phyloP scores from a whole-genome alignment of 2,329 filamentous ascomycete genomes.

The Apiospora phragmitis region DNA sequence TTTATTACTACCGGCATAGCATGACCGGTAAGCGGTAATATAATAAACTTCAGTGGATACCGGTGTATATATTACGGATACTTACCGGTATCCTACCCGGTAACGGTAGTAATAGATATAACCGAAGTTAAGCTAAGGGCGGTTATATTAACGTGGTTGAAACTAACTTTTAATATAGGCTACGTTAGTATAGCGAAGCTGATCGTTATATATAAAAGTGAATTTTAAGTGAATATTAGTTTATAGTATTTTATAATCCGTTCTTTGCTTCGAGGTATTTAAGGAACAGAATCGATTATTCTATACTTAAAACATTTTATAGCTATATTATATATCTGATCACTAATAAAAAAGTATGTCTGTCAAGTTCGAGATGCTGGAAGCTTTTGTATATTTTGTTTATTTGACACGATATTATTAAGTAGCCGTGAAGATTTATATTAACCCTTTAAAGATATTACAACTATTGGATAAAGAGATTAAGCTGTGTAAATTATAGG shows the following conservation, averaged over 20 bases:
- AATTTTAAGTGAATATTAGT: not conserved
- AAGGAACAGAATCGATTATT: not conserved
- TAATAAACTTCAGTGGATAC: too few species aligned
- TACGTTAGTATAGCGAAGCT: not conserved
- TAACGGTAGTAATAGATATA: not conserved
- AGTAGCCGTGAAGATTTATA: not conserved
- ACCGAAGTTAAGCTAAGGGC: not conserved
- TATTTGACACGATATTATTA: not conserved
- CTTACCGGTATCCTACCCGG: too few species aligned
- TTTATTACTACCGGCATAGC: too few species aligned
- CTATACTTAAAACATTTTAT: not conserved
- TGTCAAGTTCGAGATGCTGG: not conserved
- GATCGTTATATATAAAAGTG: not conserved
- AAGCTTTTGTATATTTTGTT: not conserved
- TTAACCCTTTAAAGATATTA: not conserved
- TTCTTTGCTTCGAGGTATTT: not conserved
- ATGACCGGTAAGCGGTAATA: too few species aligned
- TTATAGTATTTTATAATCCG: not conserved
- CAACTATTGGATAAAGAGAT: not conserved
- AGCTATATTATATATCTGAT: not conserved
- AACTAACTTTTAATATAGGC: not conserved
- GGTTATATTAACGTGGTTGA: not conserved
- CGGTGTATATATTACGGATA: too few species aligned
- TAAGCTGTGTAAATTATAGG: not conserved
- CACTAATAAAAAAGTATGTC: not conserved